Evolutionary conservation across 768 basidiomycete genomes (phyloP), one percentile per base, ranked within the genome.

Genomic region (Leccinum variicolor): DNA sequence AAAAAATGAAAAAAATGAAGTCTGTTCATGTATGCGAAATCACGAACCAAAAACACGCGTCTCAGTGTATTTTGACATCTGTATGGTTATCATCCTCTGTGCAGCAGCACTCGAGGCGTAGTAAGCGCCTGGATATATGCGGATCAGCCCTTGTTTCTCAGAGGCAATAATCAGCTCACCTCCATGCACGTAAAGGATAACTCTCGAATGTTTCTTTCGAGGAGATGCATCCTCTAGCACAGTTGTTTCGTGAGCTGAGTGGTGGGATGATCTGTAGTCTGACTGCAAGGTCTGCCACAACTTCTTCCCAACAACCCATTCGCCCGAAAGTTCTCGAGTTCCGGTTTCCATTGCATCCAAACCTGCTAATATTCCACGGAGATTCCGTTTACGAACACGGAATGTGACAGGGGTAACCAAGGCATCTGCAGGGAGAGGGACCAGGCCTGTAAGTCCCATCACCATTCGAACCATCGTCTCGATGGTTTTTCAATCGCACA

Each of bases 341-440:
- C 94, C 95, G 10, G 79, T 79, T 72, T 99, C 96, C 17, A 78
- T 67, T 5, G 77, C 81, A 67, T 98, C 96, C 54, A 82, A 83
- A 7, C 85, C 77, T 6, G 82, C 77, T 15, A 99, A 81, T 53
- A 98, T 86, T 14, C 96, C 96, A 31, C 85, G 83, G 28, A 97
- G 78, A 8, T 80, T 74, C 6, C 90, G 85, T 60, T 75, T 81
- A 52, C 80, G 84, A 45, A 98, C 94, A 39, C 77, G 80, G 69
- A 98, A 99, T 0, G 92, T 92, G 47, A 99, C 90, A 13, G 96
- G 94, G 2, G 97, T 98, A 33, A 97, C 90, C 51, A 98, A 79
- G 6, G 95, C 95, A 71, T 97, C 94, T 0, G 90, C 90, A 9
- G 94, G 91, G 1, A 95, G 80, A 2, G 96, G 95, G 4, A 89